Percentiles rank a stretch among this genome's conserved stretches.
phyloP scores from a whole-genome alignment of 2,329 filamentous ascomycete species.

The Thielaviopsis ethacetica region DNA sequence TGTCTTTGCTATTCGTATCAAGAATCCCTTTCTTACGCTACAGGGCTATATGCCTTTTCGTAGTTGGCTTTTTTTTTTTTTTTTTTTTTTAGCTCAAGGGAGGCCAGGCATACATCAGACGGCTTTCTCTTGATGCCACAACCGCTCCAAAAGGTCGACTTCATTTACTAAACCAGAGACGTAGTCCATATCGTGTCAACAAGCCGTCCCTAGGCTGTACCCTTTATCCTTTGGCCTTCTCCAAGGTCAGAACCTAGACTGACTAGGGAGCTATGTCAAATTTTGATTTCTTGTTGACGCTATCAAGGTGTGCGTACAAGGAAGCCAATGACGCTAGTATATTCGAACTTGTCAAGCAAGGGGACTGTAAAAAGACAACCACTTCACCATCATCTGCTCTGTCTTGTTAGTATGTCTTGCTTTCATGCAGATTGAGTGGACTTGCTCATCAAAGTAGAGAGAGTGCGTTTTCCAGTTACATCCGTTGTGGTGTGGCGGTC shows the following conservation, averaged over 20 bases:
- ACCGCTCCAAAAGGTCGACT: neutral
- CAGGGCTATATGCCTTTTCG: neutral
- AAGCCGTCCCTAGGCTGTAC: no score
- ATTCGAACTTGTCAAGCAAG: neutral
- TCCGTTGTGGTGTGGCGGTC: no score
- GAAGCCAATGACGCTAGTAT: neutral
- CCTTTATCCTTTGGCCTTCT: no score
- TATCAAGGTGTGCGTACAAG: no score
- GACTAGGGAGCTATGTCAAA: no score
- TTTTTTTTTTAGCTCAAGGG: neutral
- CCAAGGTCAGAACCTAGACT: no score
- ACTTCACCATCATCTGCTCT: neutral
- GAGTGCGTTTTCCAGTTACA: no score
- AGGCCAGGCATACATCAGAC: neutral
- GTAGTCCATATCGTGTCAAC: neutral
- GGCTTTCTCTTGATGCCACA: neutral
- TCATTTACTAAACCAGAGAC: neutral
- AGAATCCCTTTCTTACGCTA: no score
- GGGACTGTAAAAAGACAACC: neutral
- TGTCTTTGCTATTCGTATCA: no score
- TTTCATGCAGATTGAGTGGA: neutral
- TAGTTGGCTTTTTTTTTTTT: neutral
- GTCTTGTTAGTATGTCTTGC: neutral
- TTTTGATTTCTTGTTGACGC: no score
- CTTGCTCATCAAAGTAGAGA: no score